Evolutionary conservation across 768 basidiomycete genomes (phyloP), one percentile per base, ranked within the genome.

Genomic region (Podaxis rugospora): DNA sequence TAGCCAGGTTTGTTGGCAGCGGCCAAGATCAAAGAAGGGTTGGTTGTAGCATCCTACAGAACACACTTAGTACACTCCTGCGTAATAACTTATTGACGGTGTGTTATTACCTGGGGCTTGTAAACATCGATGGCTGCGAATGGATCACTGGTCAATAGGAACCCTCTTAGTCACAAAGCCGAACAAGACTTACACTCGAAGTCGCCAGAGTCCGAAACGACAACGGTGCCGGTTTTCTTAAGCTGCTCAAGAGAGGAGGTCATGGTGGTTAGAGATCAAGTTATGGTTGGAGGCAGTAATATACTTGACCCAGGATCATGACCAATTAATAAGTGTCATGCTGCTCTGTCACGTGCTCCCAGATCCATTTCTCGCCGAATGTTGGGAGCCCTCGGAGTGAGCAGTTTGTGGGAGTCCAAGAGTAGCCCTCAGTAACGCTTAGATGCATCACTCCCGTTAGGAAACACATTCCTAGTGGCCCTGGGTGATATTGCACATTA

Each of bases 181-280:
- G 25, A 65, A 57, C 53, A 18, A 62, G 37, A 69, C 80, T 57
- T 66, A 82, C 93, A 83, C 76, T 92, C 92, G 72, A 97, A 96
- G 77, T 97, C 95, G 58, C 95, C 96, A 61, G 94, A 95, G 82
- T 99, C 96, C 51, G 93, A 95, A 71, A 96, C 94, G 76, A 98
- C 95, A 74, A 91, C 85, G 71, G 96, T 98, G 69, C 95, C 96
- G 69, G 91, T 90, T 67, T 89, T 83, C 72, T 96, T 96, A 72
- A 96, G 90, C 63, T 74, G 76, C 70, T 92, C 91, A 67, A 93
- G 87, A 51, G 91, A 90, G 69, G 81, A 91, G 64, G 89, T 80
- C 90, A 91, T 92, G 76, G 67, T 82, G 76, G 74, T 76, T 64
- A 57, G 61, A 61, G 65, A 46, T 54, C 36, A 62, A 59, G 64